Percentiles rank a stretch among this genome's conserved stretches.
Conservation (phyloP, 2,329 filamentous ascomycete species). For the Acephala macrosclerotiorum region DNA sequence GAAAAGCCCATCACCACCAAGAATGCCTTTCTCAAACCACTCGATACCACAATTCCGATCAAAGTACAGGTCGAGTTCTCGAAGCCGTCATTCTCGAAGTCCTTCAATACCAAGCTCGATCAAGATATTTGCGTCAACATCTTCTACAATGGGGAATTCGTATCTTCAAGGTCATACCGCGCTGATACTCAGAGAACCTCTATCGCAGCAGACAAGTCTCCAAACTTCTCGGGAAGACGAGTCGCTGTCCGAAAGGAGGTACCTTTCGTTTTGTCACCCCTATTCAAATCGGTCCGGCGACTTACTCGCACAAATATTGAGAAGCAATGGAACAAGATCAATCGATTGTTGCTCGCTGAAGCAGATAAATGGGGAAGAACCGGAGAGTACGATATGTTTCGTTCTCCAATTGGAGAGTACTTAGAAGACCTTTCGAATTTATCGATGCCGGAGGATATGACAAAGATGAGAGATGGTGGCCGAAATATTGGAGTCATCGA, state of each 20-base stretch:
- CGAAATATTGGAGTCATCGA: conserved; percentile 24
- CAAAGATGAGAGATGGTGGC: background rate
- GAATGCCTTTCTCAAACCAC: conserved; percentile 10
- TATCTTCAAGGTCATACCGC: conserved; percentile 16
- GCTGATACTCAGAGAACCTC: conserved; percentile 13
- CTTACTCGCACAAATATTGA: background rate
- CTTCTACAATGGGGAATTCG: conserved; percentile 31
- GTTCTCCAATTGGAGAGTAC: conserved; percentile 30
- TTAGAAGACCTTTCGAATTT: conserved; percentile 24
- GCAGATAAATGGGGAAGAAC: conserved; percentile 29
- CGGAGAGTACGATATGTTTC: conserved; percentile 21
- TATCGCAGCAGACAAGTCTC: conserved; percentile 17
- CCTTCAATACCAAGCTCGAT: conserved; percentile 11
- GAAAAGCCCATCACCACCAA: background rate
- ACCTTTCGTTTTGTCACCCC: conserved; percentile 23
- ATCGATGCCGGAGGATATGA: conserved; percentile 14
- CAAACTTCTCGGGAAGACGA: conserved; percentile 24
- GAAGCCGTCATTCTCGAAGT: conserved; percentile 18
- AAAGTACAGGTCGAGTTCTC: conserved; percentile 24
- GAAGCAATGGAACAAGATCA: conserved; percentile 22
- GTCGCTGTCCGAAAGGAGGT: conserved; percentile 18
- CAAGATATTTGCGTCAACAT: conserved; percentile 25
- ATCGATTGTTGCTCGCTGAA: conserved; percentile 19
- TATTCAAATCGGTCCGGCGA: background rate
- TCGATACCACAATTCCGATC: conserved; percentile 18